phyloP scores from a whole-genome alignment of 768 basidiomycete species.

The Mycena chlorophos region DNA sequence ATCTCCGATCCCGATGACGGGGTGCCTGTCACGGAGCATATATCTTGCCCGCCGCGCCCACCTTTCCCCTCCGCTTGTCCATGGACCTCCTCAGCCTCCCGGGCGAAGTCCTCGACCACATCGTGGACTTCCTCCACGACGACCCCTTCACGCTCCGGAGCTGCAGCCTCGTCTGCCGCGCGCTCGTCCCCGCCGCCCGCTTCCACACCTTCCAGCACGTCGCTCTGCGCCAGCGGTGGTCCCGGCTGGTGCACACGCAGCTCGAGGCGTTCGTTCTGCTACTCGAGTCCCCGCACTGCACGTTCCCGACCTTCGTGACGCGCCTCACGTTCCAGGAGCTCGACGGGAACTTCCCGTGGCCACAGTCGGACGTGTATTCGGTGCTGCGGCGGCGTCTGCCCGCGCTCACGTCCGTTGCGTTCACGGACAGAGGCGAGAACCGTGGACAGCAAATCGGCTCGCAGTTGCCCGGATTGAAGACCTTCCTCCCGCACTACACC shows the following conservation, averaged over 20 bases:
- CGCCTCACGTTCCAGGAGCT: slow-evolving; percentile 3
- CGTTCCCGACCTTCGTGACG: slow-evolving; percentile 4
- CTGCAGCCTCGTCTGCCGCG: slow-evolving; percentile 11
- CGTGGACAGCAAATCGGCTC: too few relatives aligned
- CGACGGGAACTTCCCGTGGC: too few relatives aligned
- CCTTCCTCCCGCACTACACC: too few relatives aligned
- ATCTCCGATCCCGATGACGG: too few relatives aligned
- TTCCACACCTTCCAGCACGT: slow-evolving; percentile 5
- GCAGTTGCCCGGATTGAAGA: too few relatives aligned
- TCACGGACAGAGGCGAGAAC: too few relatives aligned
- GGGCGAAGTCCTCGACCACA: neutral
- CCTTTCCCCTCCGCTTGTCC: too few relatives aligned
- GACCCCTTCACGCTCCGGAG: neutral
- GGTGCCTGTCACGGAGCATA: too few relatives aligned
- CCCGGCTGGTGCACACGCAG: slow-evolving; percentile 1
- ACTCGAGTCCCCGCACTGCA: neutral
- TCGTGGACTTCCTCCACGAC: neutral
- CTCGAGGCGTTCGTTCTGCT: slow-evolving; percentile 3
- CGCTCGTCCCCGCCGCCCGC: slow-evolving; percentile 9
- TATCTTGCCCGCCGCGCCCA: too few relatives aligned
- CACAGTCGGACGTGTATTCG: too few relatives aligned
- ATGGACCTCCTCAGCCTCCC: neutral
- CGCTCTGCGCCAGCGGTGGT: slow-evolving; percentile 1
- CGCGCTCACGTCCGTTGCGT: too few relatives aligned
- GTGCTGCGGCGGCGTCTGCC: too few relatives aligned